Base-by-base conservation (phyloP, 345 rosid genomes). In the Diplotaxis tenuifolia region DNA sequence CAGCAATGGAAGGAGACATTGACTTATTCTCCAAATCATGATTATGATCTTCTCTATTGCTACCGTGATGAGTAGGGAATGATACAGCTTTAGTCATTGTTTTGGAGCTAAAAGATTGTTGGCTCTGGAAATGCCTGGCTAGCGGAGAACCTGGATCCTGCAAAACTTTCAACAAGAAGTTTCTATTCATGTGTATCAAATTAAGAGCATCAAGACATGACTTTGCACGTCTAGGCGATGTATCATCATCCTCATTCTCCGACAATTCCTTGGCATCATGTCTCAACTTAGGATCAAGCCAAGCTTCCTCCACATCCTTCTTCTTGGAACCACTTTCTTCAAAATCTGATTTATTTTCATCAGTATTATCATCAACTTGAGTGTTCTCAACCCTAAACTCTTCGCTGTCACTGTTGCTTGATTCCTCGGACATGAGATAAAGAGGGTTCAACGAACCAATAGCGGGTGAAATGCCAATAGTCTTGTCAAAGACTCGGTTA, bases 91-190 rank as follows among this genome's bases (percentile, higher is more conserved):
- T 86, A 6, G 65, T 69, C 53, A 78, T 75, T 70, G 61, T 80
- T 40, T 73, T 74, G 19, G 78, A 60, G 20, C 77, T 72, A 9
- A 73, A 45, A 57, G 78, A 58, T 18, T 74, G 84, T 56, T 82
- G 83, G 72, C 75, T 80, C 12, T 80, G 83, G 62, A 83, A 81
- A 63, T 82, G 82, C 8, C 83, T 73, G 52, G 86, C 85, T 62
- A 86, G 66, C 5, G 84, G 89, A 56, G 87, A 85, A 23, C 83
- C 82, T 3, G 88, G 87, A 56, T 84, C 91, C 15, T 82, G 84
- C 32, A 90, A 28, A 20, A 87, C 62, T 69, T 71, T 81, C 27
- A 78, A 18, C 16, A 92, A 70, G 19, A 84, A 76, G 50, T 89
- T 88, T 75, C 85, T 83, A 61, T 89, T 84, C 76, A 70, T 71